Conservation (phyloP, 352 stramenopile genomes). For the Phytophthora capsici region DNA sequence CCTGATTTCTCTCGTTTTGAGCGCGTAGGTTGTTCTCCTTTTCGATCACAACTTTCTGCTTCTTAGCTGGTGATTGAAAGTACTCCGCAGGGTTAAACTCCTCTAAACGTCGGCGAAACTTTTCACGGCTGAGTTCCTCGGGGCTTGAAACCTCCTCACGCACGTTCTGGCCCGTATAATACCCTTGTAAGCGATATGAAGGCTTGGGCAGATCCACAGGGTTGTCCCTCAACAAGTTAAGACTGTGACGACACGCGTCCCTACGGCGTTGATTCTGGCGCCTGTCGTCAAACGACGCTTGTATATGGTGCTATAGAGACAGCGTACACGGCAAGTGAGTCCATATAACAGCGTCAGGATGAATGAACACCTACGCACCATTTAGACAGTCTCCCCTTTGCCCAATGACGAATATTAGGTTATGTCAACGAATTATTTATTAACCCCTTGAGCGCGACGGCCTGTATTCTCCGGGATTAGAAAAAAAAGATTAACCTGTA, state of each 20-base stretch:
- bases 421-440: conserved; percentile 15
- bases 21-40: conserved; percentile 45
- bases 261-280: conserved; percentile 54
- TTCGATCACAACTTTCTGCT: conserved; percentile 34
- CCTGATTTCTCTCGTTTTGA: conserved; percentile 44
- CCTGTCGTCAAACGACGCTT: conserved; percentile 49
- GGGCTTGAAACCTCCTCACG: conserved; percentile 25
- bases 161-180: conserved; percentile 22
- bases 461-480: too few species aligned
- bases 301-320: conserved; percentile 44
- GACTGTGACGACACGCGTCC: conserved; percentile 61
- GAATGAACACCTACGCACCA: conserved; percentile 26
- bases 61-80: conserved; percentile 34
- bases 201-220: conserved; percentile 49
- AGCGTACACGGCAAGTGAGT: conserved; percentile 10
- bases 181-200: conserved; percentile 1
- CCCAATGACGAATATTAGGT: conserved; percentile 21
- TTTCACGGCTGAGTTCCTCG: conserved; percentile 41
- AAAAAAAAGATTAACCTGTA: too few species aligned
- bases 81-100: conserved; percentile 58
- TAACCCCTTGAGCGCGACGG: too few species aligned
- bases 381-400: conserved; percentile 14
- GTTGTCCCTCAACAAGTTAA: conserved; percentile 46
- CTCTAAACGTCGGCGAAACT: conserved; percentile 49
- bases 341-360: not conserved